These are phyloP conservation scores for Hyaloraphidium curvatum DNA, from an alignment of 192 early-diverging fungal genomes.

Conservation along the genomic window DNA sequence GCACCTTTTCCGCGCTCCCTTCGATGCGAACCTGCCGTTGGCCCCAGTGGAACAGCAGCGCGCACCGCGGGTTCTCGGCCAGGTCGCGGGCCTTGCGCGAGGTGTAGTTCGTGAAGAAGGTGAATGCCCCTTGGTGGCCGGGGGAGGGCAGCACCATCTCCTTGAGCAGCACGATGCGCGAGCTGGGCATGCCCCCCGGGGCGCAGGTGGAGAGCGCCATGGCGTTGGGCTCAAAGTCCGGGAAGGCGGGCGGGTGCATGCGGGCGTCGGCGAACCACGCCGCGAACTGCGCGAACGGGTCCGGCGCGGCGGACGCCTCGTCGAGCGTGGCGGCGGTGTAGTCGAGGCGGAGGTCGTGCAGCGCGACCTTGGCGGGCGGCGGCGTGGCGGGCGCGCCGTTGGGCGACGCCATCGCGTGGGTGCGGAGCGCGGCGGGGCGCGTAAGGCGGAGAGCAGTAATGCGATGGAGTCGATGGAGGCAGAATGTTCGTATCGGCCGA, in stretches of 20 bases:
- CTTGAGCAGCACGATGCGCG: constrained; percentile 30
- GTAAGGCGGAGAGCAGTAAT: too few relatives aligned
- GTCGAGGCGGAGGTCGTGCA: constrained; percentile 17
- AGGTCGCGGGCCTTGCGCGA: constrained; percentile 25
- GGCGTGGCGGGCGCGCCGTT: too few relatives aligned
- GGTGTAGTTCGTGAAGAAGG: constrained; percentile 33
- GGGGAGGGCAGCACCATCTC: constrained; percentile 6
- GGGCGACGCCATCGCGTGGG: too few relatives aligned
- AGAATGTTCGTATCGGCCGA: too few relatives aligned
- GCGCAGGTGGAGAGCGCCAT: constrained; percentile 21
- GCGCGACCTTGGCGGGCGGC: too few relatives aligned
- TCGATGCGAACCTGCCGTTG: constrained; percentile 29
- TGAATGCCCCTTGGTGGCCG: constrained; percentile 10
- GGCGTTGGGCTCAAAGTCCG: constrained; percentile 25
- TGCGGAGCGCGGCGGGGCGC: too few relatives aligned
- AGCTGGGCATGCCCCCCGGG: constrained; percentile 8
- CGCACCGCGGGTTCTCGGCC: constrained; percentile 18
- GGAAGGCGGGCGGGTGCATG: constrained; percentile 1
- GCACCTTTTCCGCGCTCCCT: constrained; percentile 13
- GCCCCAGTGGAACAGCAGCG: constrained; percentile 27
- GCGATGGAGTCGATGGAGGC: too few relatives aligned
- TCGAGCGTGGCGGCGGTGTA: constrained; percentile 11
- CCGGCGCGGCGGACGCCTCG: constrained; percentile 5
- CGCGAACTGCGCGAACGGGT: constrained; percentile 24
- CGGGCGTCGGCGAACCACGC: constrained; percentile 21